A percentile compares a stretch with the other conserved stretches of the same genome.
Conservation (phyloP, 345 rosid species). For the Camelina neglecta region DNA sequence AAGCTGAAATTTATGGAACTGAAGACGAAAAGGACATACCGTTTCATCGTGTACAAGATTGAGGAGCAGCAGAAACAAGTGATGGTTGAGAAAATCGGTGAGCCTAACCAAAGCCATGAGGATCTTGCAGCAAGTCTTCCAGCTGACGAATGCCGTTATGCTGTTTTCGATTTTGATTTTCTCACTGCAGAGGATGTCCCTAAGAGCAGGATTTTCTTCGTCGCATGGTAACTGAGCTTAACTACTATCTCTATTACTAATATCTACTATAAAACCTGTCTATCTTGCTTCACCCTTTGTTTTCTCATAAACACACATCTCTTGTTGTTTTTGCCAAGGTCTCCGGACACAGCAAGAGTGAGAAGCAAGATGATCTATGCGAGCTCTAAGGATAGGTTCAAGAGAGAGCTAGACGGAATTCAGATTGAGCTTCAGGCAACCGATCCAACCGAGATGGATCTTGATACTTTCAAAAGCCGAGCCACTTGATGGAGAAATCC, state of each 20-base stretch:
- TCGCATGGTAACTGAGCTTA: conserved; percentile 51
- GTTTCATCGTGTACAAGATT: conserved; percentile 60
- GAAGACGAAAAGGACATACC: conserved; percentile 60
- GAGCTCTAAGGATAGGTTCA: conserved; percentile 68
- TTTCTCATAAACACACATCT: no score
- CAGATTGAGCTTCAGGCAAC: conserved; percentile 71
- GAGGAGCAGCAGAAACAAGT: conserved; percentile 68
- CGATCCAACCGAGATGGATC: conserved; percentile 70
- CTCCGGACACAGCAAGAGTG: conserved; percentile 61
- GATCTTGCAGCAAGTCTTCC: conserved; percentile 61
- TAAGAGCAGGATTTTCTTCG: conserved; percentile 64
- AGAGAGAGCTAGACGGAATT: conserved; percentile 64
- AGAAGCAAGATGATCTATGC: conserved; percentile 75
- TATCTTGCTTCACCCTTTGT: background rate
- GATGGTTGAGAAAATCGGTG: conserved; percentile 59
- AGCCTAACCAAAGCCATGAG: conserved; percentile 53
- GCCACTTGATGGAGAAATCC: conserved; percentile 39
- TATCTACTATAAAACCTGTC: background rate
- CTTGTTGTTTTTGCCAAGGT: conserved; percentile 44
- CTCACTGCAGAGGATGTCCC: conserved; percentile 62
- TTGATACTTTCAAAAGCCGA: conserved; percentile 58
- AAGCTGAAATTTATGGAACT: conserved; percentile 60
- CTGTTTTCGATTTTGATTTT: conserved; percentile 57
- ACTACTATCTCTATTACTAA: background rate
- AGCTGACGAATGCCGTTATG: conserved; percentile 51